Conservation (phyloP, 352 stramenopile species). For the Pythium phragmiticola region DNA sequence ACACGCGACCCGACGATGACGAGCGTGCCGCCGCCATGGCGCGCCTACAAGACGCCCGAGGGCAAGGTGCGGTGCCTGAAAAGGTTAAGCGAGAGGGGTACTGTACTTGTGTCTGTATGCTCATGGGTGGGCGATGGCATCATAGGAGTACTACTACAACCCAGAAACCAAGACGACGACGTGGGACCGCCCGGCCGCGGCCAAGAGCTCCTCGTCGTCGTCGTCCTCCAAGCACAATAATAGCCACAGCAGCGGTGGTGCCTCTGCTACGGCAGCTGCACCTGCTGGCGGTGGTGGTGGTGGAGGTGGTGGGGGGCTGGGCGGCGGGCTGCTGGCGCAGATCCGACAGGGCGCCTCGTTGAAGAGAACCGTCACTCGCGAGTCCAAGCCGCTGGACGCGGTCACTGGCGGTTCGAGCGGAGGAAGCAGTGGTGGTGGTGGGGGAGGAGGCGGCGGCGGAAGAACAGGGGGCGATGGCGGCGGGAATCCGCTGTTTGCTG, state of each 20-base stretch:
- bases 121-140: neutral
- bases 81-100: neutral
- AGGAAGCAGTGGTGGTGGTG: constrained; percentile 12
- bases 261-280: constrained; percentile 2
- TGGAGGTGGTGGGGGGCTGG: constrained; percentile 19
- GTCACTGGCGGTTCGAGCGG: constrained; percentile 12
- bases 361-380: constrained; percentile 78
- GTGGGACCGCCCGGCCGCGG: constrained; percentile 56
- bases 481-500: constrained; percentile 63
- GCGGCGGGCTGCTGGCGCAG: constrained; percentile 49
- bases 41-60: constrained; percentile 85
- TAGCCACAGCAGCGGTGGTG: constrained; percentile 21
- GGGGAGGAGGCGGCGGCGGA: constrained; percentile 19
- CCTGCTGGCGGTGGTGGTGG: constrained; percentile 36
- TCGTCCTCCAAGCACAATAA: constrained; percentile 19
- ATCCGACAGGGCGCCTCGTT: constrained; percentile 71
- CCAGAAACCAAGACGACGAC: constrained; percentile 86
- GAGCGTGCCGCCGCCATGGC: constrained; percentile 66
- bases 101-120: neutral
- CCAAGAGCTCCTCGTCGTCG: constrained; percentile 23
- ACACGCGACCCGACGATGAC: constrained; percentile 3
- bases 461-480: constrained; percentile 31
- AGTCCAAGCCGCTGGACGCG: constrained; percentile 59
- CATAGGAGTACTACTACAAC: constrained; percentile 90
- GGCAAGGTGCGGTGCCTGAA: constrained; percentile 56